Evolutionary conservation across 352 stramenopile genomes (phyloP).

Genomic region (Phytophthora cactorum): DNA sequence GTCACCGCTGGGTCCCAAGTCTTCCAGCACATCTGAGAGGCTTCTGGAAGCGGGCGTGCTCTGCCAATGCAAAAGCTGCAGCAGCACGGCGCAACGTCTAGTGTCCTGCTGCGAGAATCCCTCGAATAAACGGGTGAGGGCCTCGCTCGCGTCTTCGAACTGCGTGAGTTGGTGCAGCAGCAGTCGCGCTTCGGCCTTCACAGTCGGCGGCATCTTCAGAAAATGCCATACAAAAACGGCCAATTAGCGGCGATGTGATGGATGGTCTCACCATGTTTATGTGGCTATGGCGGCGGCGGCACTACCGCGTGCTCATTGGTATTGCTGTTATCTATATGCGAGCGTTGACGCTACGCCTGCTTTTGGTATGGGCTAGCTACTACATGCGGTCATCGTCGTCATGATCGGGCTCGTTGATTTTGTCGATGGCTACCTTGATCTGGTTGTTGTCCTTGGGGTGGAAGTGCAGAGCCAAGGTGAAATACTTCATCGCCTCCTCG

Average conservation of each 20-base stretch:
- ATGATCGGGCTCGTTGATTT: constrained; percentile 78
- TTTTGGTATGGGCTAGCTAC: constrained; percentile 1
- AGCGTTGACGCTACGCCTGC: not conserved
- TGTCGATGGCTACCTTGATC: constrained; percentile 96
- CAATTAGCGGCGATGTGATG: constrained; percentile 4
- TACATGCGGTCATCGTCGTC: constrained; percentile 64
- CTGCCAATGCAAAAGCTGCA: constrained; percentile 62
- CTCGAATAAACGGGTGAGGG: constrained; percentile 59
- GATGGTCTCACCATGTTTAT: constrained; percentile 27
- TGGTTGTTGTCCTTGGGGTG: constrained; percentile 98
- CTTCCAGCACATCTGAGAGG: constrained; percentile 43
- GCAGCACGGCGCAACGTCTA: constrained; percentile 34
- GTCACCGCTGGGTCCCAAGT: constrained; percentile 32
- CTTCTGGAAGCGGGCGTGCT: constrained; percentile 27
- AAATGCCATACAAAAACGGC: constrained; percentile 23
- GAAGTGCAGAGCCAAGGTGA: constrained; percentile 96
- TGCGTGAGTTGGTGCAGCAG: constrained; percentile 66
- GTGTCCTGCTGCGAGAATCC: constrained; percentile 23
- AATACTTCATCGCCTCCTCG: constrained; percentile 96
- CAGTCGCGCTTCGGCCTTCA: constrained; percentile 39
- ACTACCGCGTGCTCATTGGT: not conserved
- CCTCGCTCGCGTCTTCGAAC: constrained; percentile 55
- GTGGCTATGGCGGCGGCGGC: not conserved
- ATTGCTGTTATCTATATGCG: constrained; percentile 33
- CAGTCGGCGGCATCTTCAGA: constrained; percentile 19